phyloP scores from a whole-genome alignment of 2,329 filamentous ascomycete species.

The Cercospora janseana region DNA sequence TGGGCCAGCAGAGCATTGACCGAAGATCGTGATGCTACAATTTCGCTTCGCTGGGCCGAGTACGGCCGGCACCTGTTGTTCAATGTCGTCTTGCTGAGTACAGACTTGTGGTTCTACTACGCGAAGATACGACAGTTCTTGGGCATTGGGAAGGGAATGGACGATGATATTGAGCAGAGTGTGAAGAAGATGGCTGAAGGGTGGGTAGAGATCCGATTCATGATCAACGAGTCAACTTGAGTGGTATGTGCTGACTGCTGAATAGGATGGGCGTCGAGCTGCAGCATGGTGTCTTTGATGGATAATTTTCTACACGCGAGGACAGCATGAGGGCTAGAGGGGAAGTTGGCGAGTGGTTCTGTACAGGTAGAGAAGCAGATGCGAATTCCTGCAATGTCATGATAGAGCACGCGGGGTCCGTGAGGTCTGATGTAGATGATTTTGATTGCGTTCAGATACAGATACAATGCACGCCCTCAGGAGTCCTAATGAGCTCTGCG shows the following conservation, averaged over 20 bases:
- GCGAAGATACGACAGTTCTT: conserved; percentile 74
- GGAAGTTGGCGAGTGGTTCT: not conserved
- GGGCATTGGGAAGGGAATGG: conserved; percentile 79
- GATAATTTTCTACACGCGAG: conserved; percentile 50
- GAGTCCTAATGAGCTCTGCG: too few species aligned
- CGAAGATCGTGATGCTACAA: conserved; percentile 65
- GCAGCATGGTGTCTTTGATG: conserved; percentile 84
- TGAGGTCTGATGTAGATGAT: too few species aligned
- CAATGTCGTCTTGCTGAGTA: conserved; percentile 68
- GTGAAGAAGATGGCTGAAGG: conserved; percentile 80
- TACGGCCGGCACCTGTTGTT: conserved; percentile 80
- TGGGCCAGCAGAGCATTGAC: conserved; percentile 87
- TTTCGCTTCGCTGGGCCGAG: conserved; percentile 63
- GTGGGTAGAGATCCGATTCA: conserved; percentile 26
- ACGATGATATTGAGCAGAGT: conserved; percentile 84
- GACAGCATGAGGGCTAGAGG: too few species aligned
- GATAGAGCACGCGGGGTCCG: too few species aligned
- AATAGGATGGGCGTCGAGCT: conserved; percentile 83
- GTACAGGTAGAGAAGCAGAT: not conserved
- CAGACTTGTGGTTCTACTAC: conserved; percentile 80
- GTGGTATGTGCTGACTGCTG: conserved; percentile 19
- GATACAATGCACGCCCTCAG: too few species aligned
- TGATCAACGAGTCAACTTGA: not conserved
- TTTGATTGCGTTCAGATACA: too few species aligned
- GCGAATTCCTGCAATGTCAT: not conserved